Base-by-base conservation (phyloP, 768 basidiomycete species). In the Pulveroboletus sp. region DNA sequence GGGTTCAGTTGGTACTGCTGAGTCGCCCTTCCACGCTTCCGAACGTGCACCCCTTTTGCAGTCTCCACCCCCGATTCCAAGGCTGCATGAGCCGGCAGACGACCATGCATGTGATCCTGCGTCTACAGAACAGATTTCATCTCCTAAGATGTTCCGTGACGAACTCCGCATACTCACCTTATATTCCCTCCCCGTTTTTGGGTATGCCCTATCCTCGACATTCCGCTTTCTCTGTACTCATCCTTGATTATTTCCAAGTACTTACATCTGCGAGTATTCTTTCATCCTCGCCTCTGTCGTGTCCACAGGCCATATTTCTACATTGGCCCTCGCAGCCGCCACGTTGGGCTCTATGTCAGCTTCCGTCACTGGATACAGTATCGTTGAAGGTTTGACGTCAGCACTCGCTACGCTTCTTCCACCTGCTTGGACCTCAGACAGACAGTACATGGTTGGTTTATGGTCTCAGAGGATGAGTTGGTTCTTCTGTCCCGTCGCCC, bases 351-450 rank as follows among this genome's bases (percentile, higher is more conserved):
- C 80, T 10, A 86, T 89, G 84, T 86, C 85, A 0, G 82, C 82
- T 17, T 80, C 77, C 46, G 82, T 85, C 10, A 65, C 66, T 1
- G 66, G 66, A 27, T 65, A 73, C 43, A 87, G 84, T 54, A 84
- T 95, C 47, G 72, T 93, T 6, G 86, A 87, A 56, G 92, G 92
- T 17, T 81, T 95, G 47, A 73, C 81, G 7, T 89, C 86, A 43
- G 84, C 91, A 0, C 80, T 99, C 17, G 96, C 98, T 66, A 94
- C 94, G 0, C 78, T 99, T 59, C 81, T 97, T 8, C 95, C 96
- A 1, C 82, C 90, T 35, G 93, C 95, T 14, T 99, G 90, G 93
- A 94, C 96, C 0, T 93, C 92, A 3, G 63, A 83, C 1, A 82
- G 85, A 28, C 95, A 93, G 0, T 71, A 85, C 14, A 75, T 91